Evolutionary conservation across 805 yeast species (phyloP).

Genomic region (Sungouiozyma intestinalis): DNA sequence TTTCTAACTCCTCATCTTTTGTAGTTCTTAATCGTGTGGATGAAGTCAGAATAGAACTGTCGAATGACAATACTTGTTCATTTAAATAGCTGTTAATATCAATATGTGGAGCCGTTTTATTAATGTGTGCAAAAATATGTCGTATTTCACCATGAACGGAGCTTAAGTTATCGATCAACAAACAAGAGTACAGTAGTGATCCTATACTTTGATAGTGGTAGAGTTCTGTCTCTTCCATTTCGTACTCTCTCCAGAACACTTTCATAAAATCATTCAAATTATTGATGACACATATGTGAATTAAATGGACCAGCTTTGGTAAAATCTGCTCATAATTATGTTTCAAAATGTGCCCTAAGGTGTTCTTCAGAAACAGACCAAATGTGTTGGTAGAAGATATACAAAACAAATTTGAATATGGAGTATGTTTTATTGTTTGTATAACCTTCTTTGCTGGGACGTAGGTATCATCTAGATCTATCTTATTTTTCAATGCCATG

Average conservation of each 20-base stretch:
- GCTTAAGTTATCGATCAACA: slow-evolving; percentile 33
- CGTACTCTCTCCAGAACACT: slow-evolving; percentile 29
- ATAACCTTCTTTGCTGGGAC: slow-evolving; percentile 43
- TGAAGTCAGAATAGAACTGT: slow-evolving; percentile 16
- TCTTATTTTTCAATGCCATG: slow-evolving; percentile 31
- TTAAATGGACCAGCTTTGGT: slow-evolving; percentile 50
- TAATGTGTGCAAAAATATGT: slow-evolving; percentile 36
- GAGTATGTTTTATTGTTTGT: slow-evolving; percentile 26
- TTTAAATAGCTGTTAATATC: slow-evolving; percentile 24
- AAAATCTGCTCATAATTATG: slow-evolving; percentile 47
- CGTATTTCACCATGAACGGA: slow-evolving; percentile 45
- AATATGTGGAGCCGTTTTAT: slow-evolving; percentile 22
- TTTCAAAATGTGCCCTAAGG: slow-evolving; percentile 32
- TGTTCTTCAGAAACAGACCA: slow-evolving; percentile 40
- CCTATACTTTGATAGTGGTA: slow-evolving; percentile 32
- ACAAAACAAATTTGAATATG: slow-evolving; percentile 37
- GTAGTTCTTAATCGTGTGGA: slow-evolving; percentile 17
- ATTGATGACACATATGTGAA: slow-evolving; percentile 48
- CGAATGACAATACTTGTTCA: slow-evolving; percentile 31
- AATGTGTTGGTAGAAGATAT: slow-evolving; percentile 47
- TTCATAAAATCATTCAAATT: slow-evolving; percentile 31
- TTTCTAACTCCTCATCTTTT: slow-evolving; percentile 37
- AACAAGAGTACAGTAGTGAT: slow-evolving; percentile 31
- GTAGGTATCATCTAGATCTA: slow-evolving; percentile 38
- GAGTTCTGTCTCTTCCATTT: slow-evolving; percentile 31